phyloP scores from a whole-genome alignment of 1,139 yeast species.

The Taphrina pruni region DNA sequence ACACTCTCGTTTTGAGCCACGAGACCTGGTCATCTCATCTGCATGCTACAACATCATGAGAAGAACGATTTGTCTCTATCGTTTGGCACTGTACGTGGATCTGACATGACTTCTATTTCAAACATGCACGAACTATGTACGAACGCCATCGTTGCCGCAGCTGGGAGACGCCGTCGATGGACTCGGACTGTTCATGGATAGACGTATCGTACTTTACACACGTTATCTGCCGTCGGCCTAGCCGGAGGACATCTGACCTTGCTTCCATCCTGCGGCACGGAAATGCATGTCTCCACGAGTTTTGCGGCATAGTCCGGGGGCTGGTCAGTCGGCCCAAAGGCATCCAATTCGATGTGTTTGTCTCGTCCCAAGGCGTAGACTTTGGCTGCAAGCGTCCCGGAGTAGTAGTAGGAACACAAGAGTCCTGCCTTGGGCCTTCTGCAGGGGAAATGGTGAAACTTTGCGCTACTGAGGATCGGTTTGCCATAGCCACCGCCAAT shows the following conservation, averaged over 20 bases:
- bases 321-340: not conserved
- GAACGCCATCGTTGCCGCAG: no score
- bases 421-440: not conserved
- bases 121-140: no score
- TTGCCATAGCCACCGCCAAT: constrained; percentile 5
- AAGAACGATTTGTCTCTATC: no score
- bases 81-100: no score
- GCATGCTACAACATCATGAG: no score
- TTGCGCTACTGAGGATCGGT: not conserved
- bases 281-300: not conserved
- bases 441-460: constrained; percentile 2
- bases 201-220: not conserved
- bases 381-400: not conserved
- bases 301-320: not conserved
- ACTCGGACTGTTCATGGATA: not conserved
- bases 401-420: not conserved
- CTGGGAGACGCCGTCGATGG: no score
- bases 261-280: not conserved
- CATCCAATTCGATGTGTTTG: not conserved
- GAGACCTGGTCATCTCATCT: no score
- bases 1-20: no score
- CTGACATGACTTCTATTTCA: no score
- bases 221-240: not conserved
- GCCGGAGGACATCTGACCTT: not conserved
- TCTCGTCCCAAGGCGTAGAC: not conserved